Percentiles rank a stretch among this genome's conserved stretches.
Evolutionary conservation across 495 filamentous ascomycete genomes (phyloP).

Genomic region (Xylaria cubensis): DNA sequence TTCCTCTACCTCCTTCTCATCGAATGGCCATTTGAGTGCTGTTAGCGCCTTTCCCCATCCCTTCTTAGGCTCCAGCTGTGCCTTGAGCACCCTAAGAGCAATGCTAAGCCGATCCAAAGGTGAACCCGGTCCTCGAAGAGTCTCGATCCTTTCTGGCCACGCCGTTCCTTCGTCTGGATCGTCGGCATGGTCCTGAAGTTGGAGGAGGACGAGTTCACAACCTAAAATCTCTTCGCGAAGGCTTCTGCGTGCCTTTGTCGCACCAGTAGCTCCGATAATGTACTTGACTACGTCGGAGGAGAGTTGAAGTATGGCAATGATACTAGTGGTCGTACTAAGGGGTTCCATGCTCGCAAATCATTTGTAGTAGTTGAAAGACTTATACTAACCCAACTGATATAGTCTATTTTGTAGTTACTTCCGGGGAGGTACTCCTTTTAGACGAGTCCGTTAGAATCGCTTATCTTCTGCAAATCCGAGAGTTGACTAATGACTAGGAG

Average conservation of each 20-base stretch:
- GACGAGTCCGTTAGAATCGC: too few relatives aligned
- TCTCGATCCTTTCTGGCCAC: neutral
- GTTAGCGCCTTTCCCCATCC: neutral
- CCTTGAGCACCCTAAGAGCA: neutral
- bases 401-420: neutral
- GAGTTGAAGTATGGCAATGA: neutral
- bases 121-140: neutral
- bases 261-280: neutral
- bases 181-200: constrained; percentile 11
- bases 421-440: too few relatives aligned
- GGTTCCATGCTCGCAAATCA: neutral
- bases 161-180: neutral
- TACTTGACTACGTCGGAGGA: constrained; percentile 6
- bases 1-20: neutral
- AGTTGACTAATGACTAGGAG: too few relatives aligned
- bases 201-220: constrained; percentile 4
- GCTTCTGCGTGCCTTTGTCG: constrained; percentile 4
- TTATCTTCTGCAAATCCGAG: too few relatives aligned
- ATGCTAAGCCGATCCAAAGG: neutral
- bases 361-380: neutral
- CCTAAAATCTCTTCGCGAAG: constrained; percentile 2
- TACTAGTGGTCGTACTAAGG: neutral
- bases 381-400: neutral
- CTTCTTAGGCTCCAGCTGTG: constrained; percentile 2
- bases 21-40: constrained; percentile 5